Base-by-base conservation (phyloP, 352 stramenopile genomes). In the Globisporangium emineosum region DNA sequence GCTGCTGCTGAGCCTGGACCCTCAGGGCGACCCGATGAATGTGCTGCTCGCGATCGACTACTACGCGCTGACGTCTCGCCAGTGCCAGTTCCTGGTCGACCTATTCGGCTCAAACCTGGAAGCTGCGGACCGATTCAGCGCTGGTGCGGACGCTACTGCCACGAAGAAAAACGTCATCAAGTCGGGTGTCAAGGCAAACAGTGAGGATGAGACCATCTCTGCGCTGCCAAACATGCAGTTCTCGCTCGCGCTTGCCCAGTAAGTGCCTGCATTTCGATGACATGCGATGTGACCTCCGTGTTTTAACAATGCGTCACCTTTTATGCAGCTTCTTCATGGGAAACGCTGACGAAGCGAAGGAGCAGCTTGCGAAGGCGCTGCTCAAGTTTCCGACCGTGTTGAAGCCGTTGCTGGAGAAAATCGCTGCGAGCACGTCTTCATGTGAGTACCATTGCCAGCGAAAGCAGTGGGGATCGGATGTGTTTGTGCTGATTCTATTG, bases 21-120 rank as follows among this genome's bases (percentile, higher is more conserved):
- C 86, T 8, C 73, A 83, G 40, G 86, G 86, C 29, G 86, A 95
- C 54, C 86, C 86, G 33, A 90, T 95, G 79, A 81, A 85, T 45
- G 82, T 90, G 51, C 67, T 95, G 54, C 72, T 93, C 9, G 81
- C 81, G 13, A 79, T 95, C 58, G 86, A 95, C 68, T 95, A 95
- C 63, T 95, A 95, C 50, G 84, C 86, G 2, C 50, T 93, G 60
- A 85, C 86, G 17, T 88, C 86, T 52, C 73, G 85, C 37, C 84
- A 95, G 64, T 91, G 82, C 53, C 75, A 93, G 66, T 95, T 93
- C 60, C 51, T 95, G 6, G 64, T 93, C 42, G 83, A 90, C 59
- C 61, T 95, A 35, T 69, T 68, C 55, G 65, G 69, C 13, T 81
- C 83, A 2, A 89, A 91, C 60, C 77, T 79, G 0, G 73, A 80